phyloP scores from a whole-genome alignment of 441 rosid genomes.

The Gossypium schwendimanii region DNA sequence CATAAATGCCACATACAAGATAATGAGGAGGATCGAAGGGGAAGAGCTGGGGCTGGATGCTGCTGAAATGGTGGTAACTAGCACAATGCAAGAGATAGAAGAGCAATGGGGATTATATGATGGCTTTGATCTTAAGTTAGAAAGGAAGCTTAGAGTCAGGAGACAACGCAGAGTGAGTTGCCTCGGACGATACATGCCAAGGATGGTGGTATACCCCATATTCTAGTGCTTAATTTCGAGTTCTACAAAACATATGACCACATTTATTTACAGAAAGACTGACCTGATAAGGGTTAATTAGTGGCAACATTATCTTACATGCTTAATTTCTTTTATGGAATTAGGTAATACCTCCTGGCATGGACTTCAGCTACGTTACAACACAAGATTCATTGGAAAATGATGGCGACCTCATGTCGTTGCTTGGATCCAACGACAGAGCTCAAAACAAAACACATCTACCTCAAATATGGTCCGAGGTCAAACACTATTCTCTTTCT shows the following conservation, averaged over 20 bases:
- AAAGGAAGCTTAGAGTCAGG: slow-evolving; percentile 59
- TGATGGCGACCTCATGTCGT: slow-evolving; percentile 56
- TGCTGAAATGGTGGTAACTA: slow-evolving; percentile 65
- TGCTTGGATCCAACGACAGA: slow-evolving; percentile 58
- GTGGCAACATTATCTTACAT: background rate
- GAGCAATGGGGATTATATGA: slow-evolving; percentile 75
- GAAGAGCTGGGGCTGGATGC: slow-evolving; percentile 65
- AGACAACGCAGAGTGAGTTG: slow-evolving; percentile 64
- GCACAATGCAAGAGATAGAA: slow-evolving; percentile 72
- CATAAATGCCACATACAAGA: slow-evolving; percentile 56
- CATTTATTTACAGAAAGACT: background rate
- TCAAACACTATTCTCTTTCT: slow-evolving; percentile 19
- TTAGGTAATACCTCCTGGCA: slow-evolving; percentile 75
- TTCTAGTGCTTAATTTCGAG: background rate
- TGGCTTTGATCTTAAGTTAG: slow-evolving; percentile 66
- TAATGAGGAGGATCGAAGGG: slow-evolving; percentile 58
- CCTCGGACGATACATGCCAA: slow-evolving; percentile 58
- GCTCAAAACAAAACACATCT: slow-evolving; percentile 58
- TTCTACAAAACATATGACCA: background rate
- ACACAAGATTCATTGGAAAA: slow-evolving; percentile 50
- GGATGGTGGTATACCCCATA: slow-evolving; percentile 52
- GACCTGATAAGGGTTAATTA: background rate
- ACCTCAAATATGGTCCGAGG: slow-evolving; percentile 93
- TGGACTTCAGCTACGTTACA: slow-evolving; percentile 69
- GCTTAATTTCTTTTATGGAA: slow-evolving; percentile 7